Conservation (phyloP, 441 rosid genomes). For the Syzygium syzygioides region DNA sequence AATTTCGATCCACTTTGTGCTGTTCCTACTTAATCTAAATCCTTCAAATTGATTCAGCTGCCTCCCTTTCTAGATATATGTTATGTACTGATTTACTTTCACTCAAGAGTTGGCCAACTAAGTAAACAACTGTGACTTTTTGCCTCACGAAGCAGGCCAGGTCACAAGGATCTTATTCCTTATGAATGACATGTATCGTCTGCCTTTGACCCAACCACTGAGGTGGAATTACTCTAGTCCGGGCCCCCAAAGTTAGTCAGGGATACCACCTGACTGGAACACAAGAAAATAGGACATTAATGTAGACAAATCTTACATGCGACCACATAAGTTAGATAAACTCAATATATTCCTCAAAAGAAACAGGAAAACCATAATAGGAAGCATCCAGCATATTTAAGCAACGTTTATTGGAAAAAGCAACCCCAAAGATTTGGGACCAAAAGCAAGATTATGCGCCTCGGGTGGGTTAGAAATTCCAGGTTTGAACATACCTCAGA, state of each 20-base stretch:
- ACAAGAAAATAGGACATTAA: not conserved
- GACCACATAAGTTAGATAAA: not conserved
- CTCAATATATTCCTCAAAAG: not conserved
- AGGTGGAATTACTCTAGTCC: not conserved
- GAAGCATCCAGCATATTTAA: not conserved
- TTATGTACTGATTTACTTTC: not conserved
- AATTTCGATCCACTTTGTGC: not conserved
- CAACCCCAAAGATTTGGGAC: too few species aligned
- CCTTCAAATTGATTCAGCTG: not conserved
- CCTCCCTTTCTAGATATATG: not conserved
- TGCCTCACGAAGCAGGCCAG: not conserved
- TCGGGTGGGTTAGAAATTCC: not conserved
- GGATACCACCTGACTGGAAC: not conserved
- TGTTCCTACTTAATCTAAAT: not conserved
- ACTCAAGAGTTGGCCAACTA: not conserved
- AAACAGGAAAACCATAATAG: not conserved
- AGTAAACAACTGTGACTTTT: not conserved
- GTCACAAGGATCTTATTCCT: not conserved
- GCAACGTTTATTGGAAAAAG: too few species aligned
- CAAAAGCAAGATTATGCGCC: not conserved
- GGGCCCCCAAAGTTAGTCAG: not conserved
- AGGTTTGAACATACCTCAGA: conserved; percentile 2
- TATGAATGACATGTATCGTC: not conserved
- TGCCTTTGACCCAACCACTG: not conserved
- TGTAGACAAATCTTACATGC: not conserved